These are phyloP conservation scores for Alternaria novae-zelandiae DNA, from an alignment of 2,329 filamentous ascomycete genomes.

Conservation along the genomic window DNA sequence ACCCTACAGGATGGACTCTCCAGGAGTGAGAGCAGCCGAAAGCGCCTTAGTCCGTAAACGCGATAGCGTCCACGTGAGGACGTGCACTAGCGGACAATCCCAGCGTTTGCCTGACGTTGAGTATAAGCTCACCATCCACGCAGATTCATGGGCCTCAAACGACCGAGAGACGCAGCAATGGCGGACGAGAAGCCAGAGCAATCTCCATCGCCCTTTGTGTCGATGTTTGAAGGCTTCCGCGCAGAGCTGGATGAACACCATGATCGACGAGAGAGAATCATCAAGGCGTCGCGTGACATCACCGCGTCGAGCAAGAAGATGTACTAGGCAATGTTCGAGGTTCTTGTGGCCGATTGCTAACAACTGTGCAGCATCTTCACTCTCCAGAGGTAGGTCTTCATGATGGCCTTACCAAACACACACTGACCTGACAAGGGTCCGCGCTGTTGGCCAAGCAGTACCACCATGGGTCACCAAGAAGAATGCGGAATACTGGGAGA, in stretches of 20 bases:
- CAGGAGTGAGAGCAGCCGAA: conserved; percentile 22
- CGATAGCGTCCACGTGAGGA: conserved; percentile 28
- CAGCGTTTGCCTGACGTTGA: conserved; percentile 32
- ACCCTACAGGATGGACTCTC: neutral
- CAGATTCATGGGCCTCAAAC: conserved; percentile 37
- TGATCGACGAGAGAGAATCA: conserved; percentile 85
- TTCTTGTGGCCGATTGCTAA: conserved; percentile 16
- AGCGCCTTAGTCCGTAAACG: conserved; percentile 21
- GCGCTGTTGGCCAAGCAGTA: conserved; percentile 64
- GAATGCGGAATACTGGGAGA: conserved; percentile 70
- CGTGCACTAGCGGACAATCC: conserved; percentile 23
- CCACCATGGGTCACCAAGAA: conserved; percentile 74
- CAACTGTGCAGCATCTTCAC: conserved; percentile 71
- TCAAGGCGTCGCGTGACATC: conserved; percentile 90
- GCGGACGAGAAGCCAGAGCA: conserved; percentile 40
- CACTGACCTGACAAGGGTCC: conserved; percentile 60
- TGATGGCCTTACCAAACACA: neutral
- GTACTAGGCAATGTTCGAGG: conserved; percentile 56
- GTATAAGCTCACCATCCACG: conserved; percentile 9
- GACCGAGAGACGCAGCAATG: conserved; percentile 46
- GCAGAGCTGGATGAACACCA: conserved; percentile 92
- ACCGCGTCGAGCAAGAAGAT: conserved; percentile 97
- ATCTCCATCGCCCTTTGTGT: conserved; percentile 54
- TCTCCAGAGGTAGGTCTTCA: conserved; percentile 69
- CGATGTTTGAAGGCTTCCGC: conserved; percentile 87